Percentiles rank a stretch among this genome's conserved stretches.
These are phyloP conservation scores for Suhomyces wounanorum DNA, from an alignment of 1,139 yeast species.

Conservation along the genomic window DNA sequence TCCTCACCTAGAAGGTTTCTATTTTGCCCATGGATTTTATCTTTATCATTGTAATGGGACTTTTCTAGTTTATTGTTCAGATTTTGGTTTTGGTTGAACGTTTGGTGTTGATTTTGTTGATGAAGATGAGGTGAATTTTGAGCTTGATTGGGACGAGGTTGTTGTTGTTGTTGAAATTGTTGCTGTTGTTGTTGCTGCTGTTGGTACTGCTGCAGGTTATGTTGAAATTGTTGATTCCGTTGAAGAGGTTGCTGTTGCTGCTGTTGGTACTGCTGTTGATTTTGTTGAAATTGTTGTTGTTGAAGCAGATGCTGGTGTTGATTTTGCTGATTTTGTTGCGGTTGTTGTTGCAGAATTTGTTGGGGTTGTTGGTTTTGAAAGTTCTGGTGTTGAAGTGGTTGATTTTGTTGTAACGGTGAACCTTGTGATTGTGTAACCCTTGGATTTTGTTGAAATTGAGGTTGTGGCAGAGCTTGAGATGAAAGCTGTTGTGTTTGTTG, in stretches of 20 bases:
- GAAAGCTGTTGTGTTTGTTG: background rate
- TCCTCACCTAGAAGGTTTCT: background rate
- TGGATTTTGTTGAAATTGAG: background rate
- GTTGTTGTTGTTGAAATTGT: conserved; percentile 4
- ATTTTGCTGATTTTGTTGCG: conserved; percentile 2
- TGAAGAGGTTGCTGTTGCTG: conserved; percentile 5
- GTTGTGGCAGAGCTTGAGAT: background rate
- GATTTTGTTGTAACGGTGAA: conserved; percentile 13
- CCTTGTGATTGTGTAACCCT: background rate
- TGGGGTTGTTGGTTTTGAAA: conserved; percentile 16
- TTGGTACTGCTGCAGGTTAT: conserved; percentile 1
- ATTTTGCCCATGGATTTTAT: background rate
- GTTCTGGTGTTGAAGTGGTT: conserved; percentile 11
- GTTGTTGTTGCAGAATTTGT: conserved; percentile 7
- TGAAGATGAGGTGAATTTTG: background rate
- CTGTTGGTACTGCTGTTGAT: background rate
- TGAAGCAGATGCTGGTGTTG: background rate
- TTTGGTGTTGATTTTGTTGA: background rate
- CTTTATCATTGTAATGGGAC: background rate
- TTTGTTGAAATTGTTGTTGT: background rate
- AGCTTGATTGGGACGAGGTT: background rate
- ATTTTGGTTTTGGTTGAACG: background rate
- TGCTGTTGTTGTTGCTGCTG: conserved; percentile 3
- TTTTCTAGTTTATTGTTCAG: background rate
- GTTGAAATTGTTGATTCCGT: background rate